These are phyloP conservation scores for Termitomyces sp. DNA, from an alignment of 768 basidiomycete genomes.

Conservation along the genomic window DNA sequence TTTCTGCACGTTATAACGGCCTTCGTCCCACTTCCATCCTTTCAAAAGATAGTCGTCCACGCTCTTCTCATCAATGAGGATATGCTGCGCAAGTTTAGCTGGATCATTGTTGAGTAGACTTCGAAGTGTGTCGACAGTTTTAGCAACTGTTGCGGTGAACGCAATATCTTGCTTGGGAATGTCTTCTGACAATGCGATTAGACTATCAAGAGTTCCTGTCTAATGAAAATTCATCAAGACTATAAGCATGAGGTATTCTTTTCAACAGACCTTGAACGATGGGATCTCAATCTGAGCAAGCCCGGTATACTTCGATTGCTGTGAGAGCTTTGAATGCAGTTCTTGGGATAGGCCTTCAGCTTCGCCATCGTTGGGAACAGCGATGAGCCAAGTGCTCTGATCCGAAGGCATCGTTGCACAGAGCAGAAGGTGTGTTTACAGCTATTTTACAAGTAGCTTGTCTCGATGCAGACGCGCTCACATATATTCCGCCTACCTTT, in stretches of 20 bases:
- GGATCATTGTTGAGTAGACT: constrained; percentile 88
- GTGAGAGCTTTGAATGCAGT: constrained; percentile 52
- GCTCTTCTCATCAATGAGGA: constrained; percentile 71
- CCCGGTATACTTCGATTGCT: constrained; percentile 49
- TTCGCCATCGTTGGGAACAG: constrained; percentile 84
- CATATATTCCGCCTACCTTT: not conserved
- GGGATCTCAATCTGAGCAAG: constrained; percentile 72
- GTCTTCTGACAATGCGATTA: constrained; percentile 86
- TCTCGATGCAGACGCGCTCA: constrained; percentile 3
- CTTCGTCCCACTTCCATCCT: constrained; percentile 91
- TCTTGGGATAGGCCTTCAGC: constrained; percentile 70
- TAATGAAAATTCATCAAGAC: constrained; percentile 23
- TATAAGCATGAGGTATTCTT: not conserved
- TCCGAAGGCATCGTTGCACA: constrained; percentile 77
- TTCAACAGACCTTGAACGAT: constrained; percentile 73
- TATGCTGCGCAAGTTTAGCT: constrained; percentile 64
- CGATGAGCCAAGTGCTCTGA: constrained; percentile 90
- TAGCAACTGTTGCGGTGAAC: constrained; percentile 86
- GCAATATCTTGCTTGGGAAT: constrained; percentile 86
- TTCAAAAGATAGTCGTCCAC: constrained; percentile 77
- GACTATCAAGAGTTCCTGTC: constrained; percentile 91
- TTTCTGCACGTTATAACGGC: constrained; percentile 81
- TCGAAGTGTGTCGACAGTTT: constrained; percentile 90
- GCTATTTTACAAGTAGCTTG: constrained; percentile 11
- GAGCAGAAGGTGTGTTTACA: constrained; percentile 14